Conservation (phyloP, 2,329 filamentous ascomycete species). For the Plectosphaerella cucumerina region DNA sequence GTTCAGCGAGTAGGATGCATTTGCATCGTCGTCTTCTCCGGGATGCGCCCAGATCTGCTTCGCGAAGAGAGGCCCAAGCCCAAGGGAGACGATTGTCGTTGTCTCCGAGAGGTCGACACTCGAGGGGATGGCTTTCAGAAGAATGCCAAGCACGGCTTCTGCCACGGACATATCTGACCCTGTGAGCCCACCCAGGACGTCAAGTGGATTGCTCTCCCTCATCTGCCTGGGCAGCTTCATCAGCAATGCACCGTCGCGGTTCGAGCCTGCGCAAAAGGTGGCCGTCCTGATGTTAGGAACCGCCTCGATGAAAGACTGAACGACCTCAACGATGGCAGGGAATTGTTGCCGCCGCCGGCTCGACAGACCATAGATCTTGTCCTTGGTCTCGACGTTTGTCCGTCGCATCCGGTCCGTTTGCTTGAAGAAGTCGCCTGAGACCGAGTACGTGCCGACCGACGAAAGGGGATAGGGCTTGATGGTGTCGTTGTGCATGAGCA, state of each 20-base stretch:
- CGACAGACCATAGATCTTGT: conserved; percentile 72
- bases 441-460: conserved; percentile 75
- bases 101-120: conserved; percentile 27
- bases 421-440: conserved; percentile 56
- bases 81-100: conserved; percentile 36
- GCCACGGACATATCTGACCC: conserved; percentile 16
- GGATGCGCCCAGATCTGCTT: conserved; percentile 47
- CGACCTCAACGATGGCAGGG: conserved; percentile 74
- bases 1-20: conserved; percentile 68
- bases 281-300: conserved; percentile 69
- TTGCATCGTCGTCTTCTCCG: conserved; percentile 45
- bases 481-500: conserved; percentile 74
- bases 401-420: conserved; percentile 47
- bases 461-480: conserved; percentile 79
- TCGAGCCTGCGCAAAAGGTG: conserved; percentile 83
- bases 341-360: conserved; percentile 76
- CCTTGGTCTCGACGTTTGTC: conserved; percentile 43
- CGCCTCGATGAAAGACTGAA: conserved; percentile 67
- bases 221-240: conserved; percentile 58
- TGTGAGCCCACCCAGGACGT: conserved; percentile 24
- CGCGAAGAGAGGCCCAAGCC: conserved; percentile 41
- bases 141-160: conserved; percentile 29
- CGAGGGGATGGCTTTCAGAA: conserved; percentile 38
- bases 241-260: conserved; percentile 79
- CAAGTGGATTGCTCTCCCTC: conserved; percentile 62